Conservation (phyloP, 495 filamentous ascomycete genomes). For the Emericellopsis terricola region DNA sequence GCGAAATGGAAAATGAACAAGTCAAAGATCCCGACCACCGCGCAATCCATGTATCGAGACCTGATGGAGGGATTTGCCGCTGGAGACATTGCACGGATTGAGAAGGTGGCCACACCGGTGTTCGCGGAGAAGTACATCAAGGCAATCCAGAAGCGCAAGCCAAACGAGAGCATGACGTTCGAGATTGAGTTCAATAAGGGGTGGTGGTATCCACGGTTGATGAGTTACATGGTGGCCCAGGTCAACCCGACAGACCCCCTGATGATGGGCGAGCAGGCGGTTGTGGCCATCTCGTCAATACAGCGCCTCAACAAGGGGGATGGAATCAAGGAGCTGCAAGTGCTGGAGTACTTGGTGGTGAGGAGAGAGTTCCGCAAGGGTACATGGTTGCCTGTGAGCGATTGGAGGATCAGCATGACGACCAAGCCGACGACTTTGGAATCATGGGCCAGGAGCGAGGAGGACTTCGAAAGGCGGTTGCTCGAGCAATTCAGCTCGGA, state of each 20-base stretch:
- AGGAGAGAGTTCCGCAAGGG: too few relatives aligned
- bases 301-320: too few relatives aligned
- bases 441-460: too few relatives aligned
- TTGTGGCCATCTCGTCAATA: conserved; percentile 49
- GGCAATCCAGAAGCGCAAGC: conserved; percentile 36
- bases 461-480: too few relatives aligned
- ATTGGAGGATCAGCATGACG: too few relatives aligned
- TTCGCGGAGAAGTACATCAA: conserved; percentile 34
- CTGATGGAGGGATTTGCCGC: conserved; percentile 59
- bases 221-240: conserved; percentile 36
- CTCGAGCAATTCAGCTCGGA: too few relatives aligned
- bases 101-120: conserved; percentile 39
- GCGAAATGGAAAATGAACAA: conserved; percentile 25
- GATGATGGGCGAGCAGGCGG: conserved; percentile 40
- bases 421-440: too few relatives aligned
- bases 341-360: conserved; percentile 5
- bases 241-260: conserved; percentile 18
- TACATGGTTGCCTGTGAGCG: too few relatives aligned
- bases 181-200: conserved; percentile 43
- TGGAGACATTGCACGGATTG: conserved; percentile 39
- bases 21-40: conserved; percentile 25
- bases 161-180: conserved; percentile 37
- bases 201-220: conserved; percentile 31
- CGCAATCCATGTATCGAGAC: conserved; percentile 39
- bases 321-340: too few relatives aligned